Conservation (phyloP, 495 filamentous ascomycete species). For the Aspergillus ellipticus region DNA sequence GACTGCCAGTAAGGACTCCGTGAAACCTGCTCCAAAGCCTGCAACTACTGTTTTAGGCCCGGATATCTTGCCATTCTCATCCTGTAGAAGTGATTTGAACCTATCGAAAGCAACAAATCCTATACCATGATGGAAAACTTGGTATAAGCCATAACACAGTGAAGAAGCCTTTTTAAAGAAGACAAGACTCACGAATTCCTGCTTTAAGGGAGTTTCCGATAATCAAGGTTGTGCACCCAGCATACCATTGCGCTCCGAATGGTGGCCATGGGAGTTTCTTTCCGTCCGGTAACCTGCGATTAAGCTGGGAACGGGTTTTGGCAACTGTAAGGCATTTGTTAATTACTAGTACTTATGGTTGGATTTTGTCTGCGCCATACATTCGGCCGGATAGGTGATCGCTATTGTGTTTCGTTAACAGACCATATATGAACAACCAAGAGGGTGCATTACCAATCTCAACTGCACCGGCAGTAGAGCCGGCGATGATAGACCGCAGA, state of each 20-base stretch:
- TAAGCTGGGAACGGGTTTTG: constrained; percentile 93
- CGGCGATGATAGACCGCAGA: constrained; percentile 82
- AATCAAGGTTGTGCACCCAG: constrained; percentile 94
- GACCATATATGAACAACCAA: background rate
- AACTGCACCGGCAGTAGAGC: constrained; percentile 84
- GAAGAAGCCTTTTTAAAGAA: background rate
- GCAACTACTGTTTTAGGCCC: constrained; percentile 88
- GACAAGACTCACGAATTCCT: constrained; percentile 70
- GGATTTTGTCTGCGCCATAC: constrained; percentile 42
- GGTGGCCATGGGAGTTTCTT: constrained; percentile 94
- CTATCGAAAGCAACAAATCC: constrained; percentile 95
- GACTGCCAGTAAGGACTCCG: constrained; percentile 88
- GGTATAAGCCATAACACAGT: constrained; percentile 7
- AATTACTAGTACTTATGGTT: constrained; percentile 15
- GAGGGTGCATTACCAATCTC: constrained; percentile 69
- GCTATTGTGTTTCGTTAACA: constrained; percentile 47
- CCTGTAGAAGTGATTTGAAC: constrained; percentile 78
- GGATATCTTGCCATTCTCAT: constrained; percentile 83
- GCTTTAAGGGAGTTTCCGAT: constrained; percentile 96
- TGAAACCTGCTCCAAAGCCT: constrained; percentile 91
- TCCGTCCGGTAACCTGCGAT: constrained; percentile 71
- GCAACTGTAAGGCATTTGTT: constrained; percentile 56
- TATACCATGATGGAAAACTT: constrained; percentile 25
- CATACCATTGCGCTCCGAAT: constrained; percentile 94
- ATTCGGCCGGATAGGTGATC: constrained; percentile 97